phyloP scores from a whole-genome alignment of 148 eudicot species.

The Silene uniflora region DNA sequence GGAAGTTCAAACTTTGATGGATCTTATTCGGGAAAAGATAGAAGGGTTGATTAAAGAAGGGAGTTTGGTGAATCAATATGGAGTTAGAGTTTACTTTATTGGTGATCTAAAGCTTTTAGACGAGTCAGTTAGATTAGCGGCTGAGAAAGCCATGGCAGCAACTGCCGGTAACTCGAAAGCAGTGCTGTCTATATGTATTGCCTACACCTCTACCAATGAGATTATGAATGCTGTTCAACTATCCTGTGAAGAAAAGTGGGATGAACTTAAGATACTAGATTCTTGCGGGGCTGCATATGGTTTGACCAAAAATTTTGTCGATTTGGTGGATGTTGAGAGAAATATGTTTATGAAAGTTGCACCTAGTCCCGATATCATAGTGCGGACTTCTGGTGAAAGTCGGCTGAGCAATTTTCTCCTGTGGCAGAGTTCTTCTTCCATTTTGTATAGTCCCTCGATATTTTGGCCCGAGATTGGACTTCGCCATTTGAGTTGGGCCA shows the following conservation, averaged over 20 bases:
- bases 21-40: constrained; percentile 58
- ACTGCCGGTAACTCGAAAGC: constrained; percentile 50
- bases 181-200: constrained; percentile 54
- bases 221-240: constrained; percentile 54
- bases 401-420: constrained; percentile 71
- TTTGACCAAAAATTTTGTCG: constrained; percentile 19
- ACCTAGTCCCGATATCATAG: constrained; percentile 59
- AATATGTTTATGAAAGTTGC: constrained; percentile 46
- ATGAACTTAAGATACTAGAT: constrained; percentile 28
- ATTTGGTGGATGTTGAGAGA: constrained; percentile 45
- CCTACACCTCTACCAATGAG: constrained; percentile 71
- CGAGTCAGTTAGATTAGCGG: constrained; percentile 51
- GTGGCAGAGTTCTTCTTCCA: constrained; percentile 56
- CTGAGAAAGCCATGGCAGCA: constrained; percentile 56
- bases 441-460: constrained; percentile 50
- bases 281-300: constrained; percentile 33
- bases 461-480: constrained; percentile 75
- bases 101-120: constrained; percentile 53
- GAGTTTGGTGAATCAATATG: constrained; percentile 57
- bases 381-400: constrained; percentile 71
- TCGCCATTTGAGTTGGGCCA: constrained; percentile 55
- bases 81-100: constrained; percentile 55
- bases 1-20: constrained; percentile 60
- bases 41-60: constrained; percentile 50
- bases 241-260: constrained; percentile 53